Evolutionary conservation across 768 basidiomycete genomes (phyloP).

Genomic region (Lentinula sp.): DNA sequence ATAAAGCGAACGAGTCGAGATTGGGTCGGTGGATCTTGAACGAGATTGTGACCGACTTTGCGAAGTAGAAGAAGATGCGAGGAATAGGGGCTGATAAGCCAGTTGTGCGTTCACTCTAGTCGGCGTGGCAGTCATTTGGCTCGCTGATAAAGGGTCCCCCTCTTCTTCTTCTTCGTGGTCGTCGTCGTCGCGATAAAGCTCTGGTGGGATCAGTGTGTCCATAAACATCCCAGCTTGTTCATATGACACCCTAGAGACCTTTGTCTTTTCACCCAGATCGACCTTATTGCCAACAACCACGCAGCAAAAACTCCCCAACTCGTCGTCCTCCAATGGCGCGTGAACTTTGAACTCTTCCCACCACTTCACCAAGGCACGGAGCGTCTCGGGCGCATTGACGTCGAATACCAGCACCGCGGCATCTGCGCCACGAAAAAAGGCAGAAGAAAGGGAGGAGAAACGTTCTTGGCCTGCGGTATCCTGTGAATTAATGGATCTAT

Average conservation of each 20-base stretch:
- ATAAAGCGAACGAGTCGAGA: background rate
- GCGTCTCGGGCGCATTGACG: constrained; percentile 58
- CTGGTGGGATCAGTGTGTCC: constrained; percentile 46
- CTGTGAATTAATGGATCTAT: constrained; percentile 22
- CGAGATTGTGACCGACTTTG: background rate
- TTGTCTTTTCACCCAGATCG: constrained; percentile 34
- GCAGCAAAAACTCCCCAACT: constrained; percentile 58
- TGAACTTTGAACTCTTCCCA: constrained; percentile 69
- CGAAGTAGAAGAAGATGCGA: constrained; percentile 3
- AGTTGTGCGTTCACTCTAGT: background rate
- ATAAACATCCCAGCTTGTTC: constrained; percentile 49
- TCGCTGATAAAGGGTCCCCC: constrained; percentile 15
- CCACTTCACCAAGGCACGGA: constrained; percentile 61
- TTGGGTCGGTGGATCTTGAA: background rate
- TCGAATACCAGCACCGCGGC: constrained; percentile 81
- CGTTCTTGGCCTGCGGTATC: constrained; percentile 88
- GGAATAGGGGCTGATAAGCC: constrained; percentile 4
- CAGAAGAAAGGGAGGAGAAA: constrained; percentile 74
- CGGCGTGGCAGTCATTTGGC: constrained; percentile 16
- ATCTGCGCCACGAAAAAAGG: constrained; percentile 84
- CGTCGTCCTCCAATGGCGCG: constrained; percentile 63
- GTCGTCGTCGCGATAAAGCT: background rate
- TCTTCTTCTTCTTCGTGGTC: constrained; percentile 9
- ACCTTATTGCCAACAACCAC: constrained; percentile 79
- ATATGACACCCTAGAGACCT: constrained; percentile 21